Conservation (phyloP, 2,329 filamentous ascomycete genomes). For the Akanthomyces uredinophilus region DNA sequence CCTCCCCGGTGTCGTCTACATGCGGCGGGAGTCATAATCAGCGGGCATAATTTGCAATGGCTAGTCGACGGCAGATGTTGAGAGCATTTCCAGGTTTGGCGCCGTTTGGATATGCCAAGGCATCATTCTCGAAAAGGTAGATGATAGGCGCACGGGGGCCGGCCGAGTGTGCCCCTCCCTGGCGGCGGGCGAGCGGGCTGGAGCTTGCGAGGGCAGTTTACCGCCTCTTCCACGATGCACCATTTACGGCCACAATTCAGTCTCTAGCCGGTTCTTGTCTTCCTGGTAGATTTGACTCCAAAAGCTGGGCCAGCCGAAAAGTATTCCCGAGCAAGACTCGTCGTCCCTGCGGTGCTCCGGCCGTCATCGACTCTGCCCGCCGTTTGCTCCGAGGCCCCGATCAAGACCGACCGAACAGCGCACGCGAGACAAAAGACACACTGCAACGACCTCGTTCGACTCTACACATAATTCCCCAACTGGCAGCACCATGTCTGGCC, state of each 20-base stretch:
- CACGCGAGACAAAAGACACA: neutral
- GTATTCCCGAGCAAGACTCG: neutral
- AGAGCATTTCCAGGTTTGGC: too few relatives aligned
- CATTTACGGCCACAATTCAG: neutral
- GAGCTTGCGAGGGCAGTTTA: constrained; percentile 9
- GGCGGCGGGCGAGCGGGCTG: neutral
- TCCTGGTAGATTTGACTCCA: too few relatives aligned
- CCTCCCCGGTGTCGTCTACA: neutral
- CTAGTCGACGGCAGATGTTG: too few relatives aligned
- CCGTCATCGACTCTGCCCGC: neutral
- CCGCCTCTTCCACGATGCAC: constrained; percentile 4
- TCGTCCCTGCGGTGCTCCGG: neutral
- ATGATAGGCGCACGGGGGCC: neutral
- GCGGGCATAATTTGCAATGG: too few relatives aligned
- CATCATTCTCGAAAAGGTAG: neutral
- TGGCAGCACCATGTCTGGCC: constrained; percentile 45
- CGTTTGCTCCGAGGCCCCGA: neutral
- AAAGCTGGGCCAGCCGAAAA: neutral
- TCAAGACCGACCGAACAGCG: neutral
- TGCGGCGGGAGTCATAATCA: too few relatives aligned
- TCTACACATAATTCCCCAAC: too few relatives aligned
- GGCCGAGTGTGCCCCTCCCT: constrained; percentile 10
- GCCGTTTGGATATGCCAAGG: neutral
- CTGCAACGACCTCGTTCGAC: neutral
- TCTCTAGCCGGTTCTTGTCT: neutral